These are phyloP conservation scores for Daldinia grandis DNA, from an alignment of 495 filamentous ascomycete species.

Conservation along the genomic window DNA sequence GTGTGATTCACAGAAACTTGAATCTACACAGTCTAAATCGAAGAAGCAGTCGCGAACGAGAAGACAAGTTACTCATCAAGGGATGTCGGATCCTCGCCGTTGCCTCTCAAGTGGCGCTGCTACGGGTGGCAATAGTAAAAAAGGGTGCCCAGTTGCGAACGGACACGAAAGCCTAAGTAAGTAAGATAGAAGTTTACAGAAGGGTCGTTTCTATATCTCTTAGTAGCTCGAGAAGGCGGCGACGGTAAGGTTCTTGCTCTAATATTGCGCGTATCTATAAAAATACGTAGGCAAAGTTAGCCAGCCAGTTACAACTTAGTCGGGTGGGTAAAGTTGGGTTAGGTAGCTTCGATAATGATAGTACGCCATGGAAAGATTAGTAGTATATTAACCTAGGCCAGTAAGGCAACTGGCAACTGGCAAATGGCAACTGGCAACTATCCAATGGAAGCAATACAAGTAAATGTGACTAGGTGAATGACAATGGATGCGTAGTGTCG, in stretches of 20 bases:
- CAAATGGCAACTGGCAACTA: too few relatives aligned
- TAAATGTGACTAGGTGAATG: not conserved
- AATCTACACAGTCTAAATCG: not conserved
- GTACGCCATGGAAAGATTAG: not conserved
- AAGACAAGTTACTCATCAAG: not conserved
- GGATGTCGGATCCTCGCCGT: not conserved
- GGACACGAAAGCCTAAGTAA: not conserved
- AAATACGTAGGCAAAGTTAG: constrained; percentile 3
- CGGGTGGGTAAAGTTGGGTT: not conserved
- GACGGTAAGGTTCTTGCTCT: not conserved
- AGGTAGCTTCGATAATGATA: constrained; percentile 1
- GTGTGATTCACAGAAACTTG: not conserved
- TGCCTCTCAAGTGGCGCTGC: not conserved
- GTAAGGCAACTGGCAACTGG: too few relatives aligned
- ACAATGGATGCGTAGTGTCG: not conserved
- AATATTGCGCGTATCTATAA: not conserved
- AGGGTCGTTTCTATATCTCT: not conserved
- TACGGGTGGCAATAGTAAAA: not conserved
- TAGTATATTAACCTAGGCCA: too few relatives aligned
- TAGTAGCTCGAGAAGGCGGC: not conserved
- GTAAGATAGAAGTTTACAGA: not conserved
- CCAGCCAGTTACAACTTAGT: not conserved
- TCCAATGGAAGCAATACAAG: not conserved
- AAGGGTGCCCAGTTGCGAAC: not conserved
- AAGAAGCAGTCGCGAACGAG: not conserved